Evolutionary conservation across 805 yeast genomes (phyloP), one percentile per base, ranked within the genome.

Genomic region (Komagataella phaffii): DNA sequence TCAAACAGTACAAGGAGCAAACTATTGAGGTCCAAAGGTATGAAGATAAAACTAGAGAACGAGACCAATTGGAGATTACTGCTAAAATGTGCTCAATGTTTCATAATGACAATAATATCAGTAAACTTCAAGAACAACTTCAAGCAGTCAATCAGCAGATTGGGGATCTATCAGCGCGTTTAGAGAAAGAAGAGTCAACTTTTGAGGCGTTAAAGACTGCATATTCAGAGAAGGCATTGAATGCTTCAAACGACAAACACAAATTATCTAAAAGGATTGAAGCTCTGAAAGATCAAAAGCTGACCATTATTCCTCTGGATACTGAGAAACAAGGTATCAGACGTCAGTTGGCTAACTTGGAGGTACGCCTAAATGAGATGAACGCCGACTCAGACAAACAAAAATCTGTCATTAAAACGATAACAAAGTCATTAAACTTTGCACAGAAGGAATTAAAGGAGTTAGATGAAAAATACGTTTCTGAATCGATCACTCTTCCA

Each of bases 1-100:
- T 86, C 49, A 84, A 77, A 61, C 90, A 83, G 58, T 88, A 88
- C 59, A 80, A 79, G 56, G 88, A 80, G 54, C 95, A 88, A 61
- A 73, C 83, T 57, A 70, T 70, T 4, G 93, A 88, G 62, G 84
- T 85, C 49, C 85, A 81, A 53, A 68, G 74, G 52, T 88, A 80
- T 63, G 83, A 82, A 56, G 62, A 67, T 40, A 81, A 78, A 59
- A 60, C 80, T 5, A 64, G 63, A 1, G 80, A 79, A 56, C 77
- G 75, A 56, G 40, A 30, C 14, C 40, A 30, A 14, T 8, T 30
- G 14, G 40, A 30, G 40, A 4, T 30, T 8, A 14, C 40, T 30
- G 40, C 14, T 30, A 30, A 14, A 30, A 10, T 30, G 40, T 30
- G 40, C 14, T 5, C 40, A 10, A 30, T 30, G 40, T 30, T 30